Base-by-base conservation (phyloP, 805 yeast genomes). In the Sugiyamaella floridensis region DNA sequence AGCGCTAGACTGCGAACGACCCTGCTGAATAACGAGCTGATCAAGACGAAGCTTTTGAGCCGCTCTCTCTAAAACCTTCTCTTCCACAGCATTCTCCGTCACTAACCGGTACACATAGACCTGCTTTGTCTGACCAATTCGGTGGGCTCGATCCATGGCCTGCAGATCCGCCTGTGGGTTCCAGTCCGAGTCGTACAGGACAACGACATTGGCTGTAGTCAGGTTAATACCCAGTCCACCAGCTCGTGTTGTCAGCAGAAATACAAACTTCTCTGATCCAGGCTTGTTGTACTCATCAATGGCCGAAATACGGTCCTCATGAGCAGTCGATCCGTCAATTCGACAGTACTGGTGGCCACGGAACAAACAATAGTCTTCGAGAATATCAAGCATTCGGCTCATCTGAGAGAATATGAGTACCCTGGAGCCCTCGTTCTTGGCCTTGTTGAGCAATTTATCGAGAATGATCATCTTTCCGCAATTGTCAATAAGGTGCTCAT, bases 131-230 rank as follows among this genome's bases (percentile, higher is more conserved):
- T 90, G 98, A 16, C 98, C 98, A 65, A 90, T 90, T 74, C 98
- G 82, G 66, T 90, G 98, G 0, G 97, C 98, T 65, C 98, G 79
- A 68, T 92, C 98, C 98, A 90, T 90, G 1, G 97, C 97, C 71
- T 90, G 98, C 62, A 90, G 75, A 74, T 90, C 98, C 0, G 97
- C 97, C 66, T 90, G 98, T 1, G 98, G 98, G 65, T 90, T 90
- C 98, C 98, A 90, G 71, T 90, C 98, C 0, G 95, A 86, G 68
- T 90, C 98, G 65, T 81, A 92, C 26, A 90, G 68, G 2, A 90
- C 79, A 48, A 90, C 98, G 43, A 86, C 82, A 66, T 90, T 97
- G 1, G 98, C 98, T 8, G 88, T 80, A 0, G 96, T 92, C 64
- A 90, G 76, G 65, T 92, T 90, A 64, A 90, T 90, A 63, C 98